phyloP scores from a whole-genome alignment of 768 basidiomycete species.

The Phaeotremella fagi region DNA sequence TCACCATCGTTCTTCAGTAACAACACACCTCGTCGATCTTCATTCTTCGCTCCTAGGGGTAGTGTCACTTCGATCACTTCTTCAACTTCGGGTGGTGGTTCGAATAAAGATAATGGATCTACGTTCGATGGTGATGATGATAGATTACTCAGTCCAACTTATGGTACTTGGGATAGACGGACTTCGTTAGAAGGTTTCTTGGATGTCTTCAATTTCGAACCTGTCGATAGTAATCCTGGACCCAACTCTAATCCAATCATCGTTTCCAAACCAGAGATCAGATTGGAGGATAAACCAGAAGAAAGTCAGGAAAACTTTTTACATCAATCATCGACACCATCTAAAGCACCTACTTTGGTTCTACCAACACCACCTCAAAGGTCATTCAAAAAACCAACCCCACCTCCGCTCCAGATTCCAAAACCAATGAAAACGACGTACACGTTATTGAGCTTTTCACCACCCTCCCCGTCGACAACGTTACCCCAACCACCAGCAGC shows the following conservation, averaged over 20 bases:
- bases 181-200: neutral
- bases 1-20: neutral
- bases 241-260: neutral
- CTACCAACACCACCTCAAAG: neutral
- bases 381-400: neutral
- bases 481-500: neutral
- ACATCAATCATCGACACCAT: neutral
- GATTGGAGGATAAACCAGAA: neutral
- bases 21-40: neutral
- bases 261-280: neutral
- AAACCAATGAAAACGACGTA: neutral
- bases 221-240: neutral
- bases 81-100: neutral
- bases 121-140: neutral
- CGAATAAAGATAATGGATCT: neutral
- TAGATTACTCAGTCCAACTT: neutral
- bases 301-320: neutral
- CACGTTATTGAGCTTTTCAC: neutral
- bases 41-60: neutral
- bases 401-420: neutral
- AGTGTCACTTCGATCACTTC: neutral
- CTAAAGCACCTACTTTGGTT: neutral
- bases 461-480: neutral
- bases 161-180: neutral
- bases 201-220: neutral